Percentiles rank a stretch among this genome's conserved stretches.
Evolutionary conservation across 177 flowering plant species (phyloP).

Genomic region (Tripterygium wilfordii): DNA sequence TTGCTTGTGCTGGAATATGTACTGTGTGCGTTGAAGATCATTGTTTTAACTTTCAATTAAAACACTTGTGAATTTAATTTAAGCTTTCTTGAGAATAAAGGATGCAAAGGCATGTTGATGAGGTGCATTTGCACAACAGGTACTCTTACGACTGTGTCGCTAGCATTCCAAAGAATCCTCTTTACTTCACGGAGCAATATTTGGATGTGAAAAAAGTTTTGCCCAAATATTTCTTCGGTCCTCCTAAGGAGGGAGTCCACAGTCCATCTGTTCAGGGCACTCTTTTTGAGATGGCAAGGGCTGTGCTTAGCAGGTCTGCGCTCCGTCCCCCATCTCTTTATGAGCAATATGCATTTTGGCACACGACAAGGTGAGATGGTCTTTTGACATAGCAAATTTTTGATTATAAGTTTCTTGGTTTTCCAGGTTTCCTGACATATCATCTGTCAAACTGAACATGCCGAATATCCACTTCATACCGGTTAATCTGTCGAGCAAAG

Average conservation of each 20-base stretch:
- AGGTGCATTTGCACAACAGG: conserved; percentile 34
- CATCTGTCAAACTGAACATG: conserved; percentile 71
- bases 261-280: conserved; percentile 96
- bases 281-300: conserved; percentile 76
- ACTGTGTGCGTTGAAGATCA: too few species aligned
- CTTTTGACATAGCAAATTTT: neutral
- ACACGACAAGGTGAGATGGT: too few species aligned
- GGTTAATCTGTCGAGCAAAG: conserved; percentile 71
- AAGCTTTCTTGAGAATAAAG: too few species aligned
- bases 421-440: conserved; percentile 72
- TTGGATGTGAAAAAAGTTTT: conserved; percentile 60
- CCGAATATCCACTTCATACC: conserved; percentile 97
- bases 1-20: too few species aligned
- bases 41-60: too few species aligned
- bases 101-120: neutral
- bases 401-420: conserved; percentile 6
- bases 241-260: conserved; percentile 76
- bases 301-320: conserved; percentile 73
- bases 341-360: too few species aligned
- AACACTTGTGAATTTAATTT: too few species aligned
- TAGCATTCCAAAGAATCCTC: conserved; percentile 43
- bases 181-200: conserved; percentile 56
- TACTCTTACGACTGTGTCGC: conserved; percentile 49
- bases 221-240: conserved; percentile 75
- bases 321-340: too few species aligned